Base-by-base conservation (phyloP, 306 rosid species). In the Vicia faba region DNA sequence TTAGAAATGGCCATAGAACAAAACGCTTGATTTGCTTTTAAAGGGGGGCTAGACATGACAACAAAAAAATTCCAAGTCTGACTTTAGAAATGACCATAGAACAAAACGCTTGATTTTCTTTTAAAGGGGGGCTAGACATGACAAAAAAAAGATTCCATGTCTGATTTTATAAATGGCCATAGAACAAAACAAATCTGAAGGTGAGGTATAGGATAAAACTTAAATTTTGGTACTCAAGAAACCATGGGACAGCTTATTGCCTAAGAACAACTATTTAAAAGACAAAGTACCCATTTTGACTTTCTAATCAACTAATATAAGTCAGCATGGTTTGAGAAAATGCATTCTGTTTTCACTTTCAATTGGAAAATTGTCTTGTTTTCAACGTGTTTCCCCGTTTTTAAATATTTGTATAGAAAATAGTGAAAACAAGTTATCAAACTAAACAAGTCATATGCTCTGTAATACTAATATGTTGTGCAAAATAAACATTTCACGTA, bases 121-220 rank as follows among this genome's bases (percentile, higher is more conserved):
- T 20, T 20, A 20, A 20, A 20, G 23, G 23, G 23, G 23, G 23
- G 23, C 23, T 20, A 20, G 23, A 20, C 23, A 20, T 20, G 23
- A 20, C 23, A 20, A 20, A 20, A 20, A 20, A 20, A 20, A 9
- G 8, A 1, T 58, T 14, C n/a, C 44, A 31, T 14, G 64, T 31
- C 35, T 58, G 36, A 54, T 12, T 25, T 54, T 54, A 26, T 16
- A 58, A 58, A 58, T 9, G 3, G 64, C 35, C 25, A 58, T 58
- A 10, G 45, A 35, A 59, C 23, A 33, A 36, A 59, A 31, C 45
- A 59, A 33, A 33, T 59, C 8, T 15, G 25, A 26, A 14, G 41
- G 7, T 31, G 13, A 31, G 19, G 10, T 26, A 55, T 12, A 11
- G 16, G 11, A 26, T 28, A 55, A 54, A 26, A 25, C 18, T 55